phyloP scores from a whole-genome alignment of 192 early-diverging fungal species.

The Dissophora ornata region DNA sequence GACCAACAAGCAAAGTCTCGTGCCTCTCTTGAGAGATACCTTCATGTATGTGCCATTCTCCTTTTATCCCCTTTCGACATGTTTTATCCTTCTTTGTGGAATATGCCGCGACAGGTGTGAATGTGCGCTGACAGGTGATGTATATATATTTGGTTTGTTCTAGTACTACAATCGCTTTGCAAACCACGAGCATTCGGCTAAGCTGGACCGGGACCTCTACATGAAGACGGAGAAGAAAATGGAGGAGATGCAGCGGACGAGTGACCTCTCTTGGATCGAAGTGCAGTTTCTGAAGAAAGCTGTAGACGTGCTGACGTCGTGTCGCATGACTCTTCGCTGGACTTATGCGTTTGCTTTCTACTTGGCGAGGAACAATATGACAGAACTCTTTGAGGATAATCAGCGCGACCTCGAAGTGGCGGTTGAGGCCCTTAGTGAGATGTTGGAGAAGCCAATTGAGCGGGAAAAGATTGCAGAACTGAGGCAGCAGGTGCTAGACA shows the following conservation, averaged over 20 bases:
- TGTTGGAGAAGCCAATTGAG: conserved; percentile 89
- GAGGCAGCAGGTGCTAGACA: conserved; percentile 90
- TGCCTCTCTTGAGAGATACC: conserved; percentile 89
- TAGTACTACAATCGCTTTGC: conserved; percentile 97
- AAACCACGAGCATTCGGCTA: conserved; percentile 97
- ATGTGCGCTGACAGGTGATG: no score
- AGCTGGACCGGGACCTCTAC: conserved; percentile 82
- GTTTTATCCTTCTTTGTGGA: no score
- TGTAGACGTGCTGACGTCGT: conserved; percentile 87
- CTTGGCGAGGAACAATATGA: conserved; percentile 85
- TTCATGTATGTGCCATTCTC: conserved; percentile 77
- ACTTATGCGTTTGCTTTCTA: conserved; percentile 98
- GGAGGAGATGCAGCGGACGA: conserved; percentile 93
- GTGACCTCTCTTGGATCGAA: conserved; percentile 96
- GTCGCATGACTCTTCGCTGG: conserved; percentile 96
- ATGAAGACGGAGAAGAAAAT: conserved; percentile 93
- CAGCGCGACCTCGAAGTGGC: conserved; percentile 99
- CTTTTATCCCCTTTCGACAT: no score
- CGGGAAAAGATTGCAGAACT: conserved; percentile 80
- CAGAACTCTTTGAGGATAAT: conserved; percentile 96
- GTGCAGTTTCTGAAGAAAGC: conserved; percentile 96
- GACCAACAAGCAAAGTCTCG: conserved; percentile 90
- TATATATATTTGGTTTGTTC: background rate
- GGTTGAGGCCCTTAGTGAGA: conserved; percentile 91
- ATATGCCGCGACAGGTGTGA: no score